phyloP scores from a whole-genome alignment of 2,329 filamentous ascomycete genomes.

The Chaetomium globosum region DNA sequence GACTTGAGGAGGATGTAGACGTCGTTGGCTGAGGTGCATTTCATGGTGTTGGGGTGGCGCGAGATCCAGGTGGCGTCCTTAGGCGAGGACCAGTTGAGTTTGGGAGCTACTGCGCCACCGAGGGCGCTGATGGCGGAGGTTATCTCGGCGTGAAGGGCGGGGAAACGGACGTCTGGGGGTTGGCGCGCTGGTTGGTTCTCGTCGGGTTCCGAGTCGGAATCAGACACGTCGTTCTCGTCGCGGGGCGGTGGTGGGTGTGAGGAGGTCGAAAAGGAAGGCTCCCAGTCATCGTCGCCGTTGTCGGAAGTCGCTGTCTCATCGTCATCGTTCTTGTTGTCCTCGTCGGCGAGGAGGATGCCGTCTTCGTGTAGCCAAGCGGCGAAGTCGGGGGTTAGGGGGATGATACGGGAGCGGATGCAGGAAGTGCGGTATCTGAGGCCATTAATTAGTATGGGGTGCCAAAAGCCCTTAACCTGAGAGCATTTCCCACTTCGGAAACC shows the following conservation, averaged over 20 bases:
- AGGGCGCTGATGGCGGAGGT: constrained; percentile 76
- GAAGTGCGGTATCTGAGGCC: constrained; percentile 72
- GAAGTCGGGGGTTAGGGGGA: constrained; percentile 75
- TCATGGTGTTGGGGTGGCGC: constrained; percentile 81
- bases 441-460: constrained; percentile 12
- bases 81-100: constrained; percentile 95
- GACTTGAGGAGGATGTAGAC: constrained; percentile 93
- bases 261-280: constrained; percentile 44
- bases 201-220: constrained; percentile 55
- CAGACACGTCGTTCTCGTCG: constrained; percentile 51
- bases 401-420: constrained; percentile 82
- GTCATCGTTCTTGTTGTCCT: constrained; percentile 49
- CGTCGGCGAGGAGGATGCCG: constrained; percentile 83
- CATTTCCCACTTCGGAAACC: constrained; percentile 71
- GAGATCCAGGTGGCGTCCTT: constrained; percentile 96
- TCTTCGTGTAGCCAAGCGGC: constrained; percentile 87
- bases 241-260: constrained; percentile 38
- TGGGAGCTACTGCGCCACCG: constrained; percentile 84
- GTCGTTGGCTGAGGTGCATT: constrained; percentile 85
- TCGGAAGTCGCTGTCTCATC: constrained; percentile 46
- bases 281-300: constrained; percentile 61
- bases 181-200: constrained; percentile 45
- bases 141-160: constrained; percentile 76
- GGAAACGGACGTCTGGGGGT: constrained; percentile 61
- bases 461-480: background rate